These are phyloP conservation scores for Trichoderma aggressivum DNA, from an alignment of 2,329 filamentous ascomycete species.

Conservation along the genomic window DNA sequence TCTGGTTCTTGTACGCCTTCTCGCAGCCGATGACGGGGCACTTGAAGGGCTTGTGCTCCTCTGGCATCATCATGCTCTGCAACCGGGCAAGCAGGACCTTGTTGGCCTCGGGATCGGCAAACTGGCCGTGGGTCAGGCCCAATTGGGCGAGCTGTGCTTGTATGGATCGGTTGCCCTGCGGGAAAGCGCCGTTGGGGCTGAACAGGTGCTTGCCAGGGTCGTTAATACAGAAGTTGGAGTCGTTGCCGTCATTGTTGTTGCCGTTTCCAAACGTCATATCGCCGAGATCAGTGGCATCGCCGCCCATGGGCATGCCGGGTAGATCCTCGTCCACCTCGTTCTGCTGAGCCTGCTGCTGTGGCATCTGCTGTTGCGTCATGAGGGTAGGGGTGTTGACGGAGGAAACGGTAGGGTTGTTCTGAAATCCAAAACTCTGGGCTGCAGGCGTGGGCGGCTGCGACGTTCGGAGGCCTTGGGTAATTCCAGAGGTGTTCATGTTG, in stretches of 20 bases:
- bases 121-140: slow-evolving; percentile 71
- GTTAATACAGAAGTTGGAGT: slow-evolving; percentile 67
- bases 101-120: slow-evolving; percentile 73
- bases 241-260: slow-evolving; percentile 33
- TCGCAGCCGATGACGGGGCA: slow-evolving; percentile 98
- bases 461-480: slow-evolving; percentile 74
- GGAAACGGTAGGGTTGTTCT: slow-evolving; percentile 93
- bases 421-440: slow-evolving; percentile 71
- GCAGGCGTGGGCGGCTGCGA: slow-evolving; percentile 85
- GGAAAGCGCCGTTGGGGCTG: slow-evolving; percentile 74
- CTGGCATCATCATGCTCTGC: slow-evolving; percentile 64
- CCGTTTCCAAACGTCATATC: slow-evolving; percentile 51
- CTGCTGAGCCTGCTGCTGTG: slow-evolving; percentile 54
- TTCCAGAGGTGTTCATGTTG: slow-evolving; percentile 74
- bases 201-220: slow-evolving; percentile 93
- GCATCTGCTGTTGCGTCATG: slow-evolving; percentile 71
- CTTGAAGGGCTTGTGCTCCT: slow-evolving; percentile 96
- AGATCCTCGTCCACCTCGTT: slow-evolving; percentile 70
- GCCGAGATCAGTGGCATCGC: slow-evolving; percentile 49
- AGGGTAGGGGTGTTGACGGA: slow-evolving; percentile 95
- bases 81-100: slow-evolving; percentile 55
- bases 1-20: slow-evolving; percentile 99
- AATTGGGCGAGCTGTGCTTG: slow-evolving; percentile 68
- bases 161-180: slow-evolving; percentile 59
- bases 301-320: slow-evolving; percentile 59